phyloP scores from a whole-genome alignment of 495 filamentous ascomycete species.

The Pyrenula massariospora region DNA sequence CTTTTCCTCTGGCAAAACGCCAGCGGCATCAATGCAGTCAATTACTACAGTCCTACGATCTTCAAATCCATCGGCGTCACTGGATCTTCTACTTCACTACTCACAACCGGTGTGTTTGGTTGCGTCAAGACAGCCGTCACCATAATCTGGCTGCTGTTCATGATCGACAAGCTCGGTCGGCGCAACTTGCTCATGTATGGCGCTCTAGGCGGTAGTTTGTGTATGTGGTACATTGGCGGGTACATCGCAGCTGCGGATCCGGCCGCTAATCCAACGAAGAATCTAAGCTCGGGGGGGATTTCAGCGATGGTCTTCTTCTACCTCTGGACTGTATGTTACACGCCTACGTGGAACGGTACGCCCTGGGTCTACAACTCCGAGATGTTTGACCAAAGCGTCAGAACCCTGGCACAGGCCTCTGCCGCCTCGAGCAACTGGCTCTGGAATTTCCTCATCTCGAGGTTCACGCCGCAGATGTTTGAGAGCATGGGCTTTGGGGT shows the following conservation, averaged over 20 bases:
- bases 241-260: conserved; percentile 53
- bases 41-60: conserved; percentile 52
- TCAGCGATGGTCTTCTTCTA: conserved; percentile 72
- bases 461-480: conserved; percentile 72
- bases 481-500: conserved; percentile 56
- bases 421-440: conserved; percentile 65
- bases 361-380: conserved; percentile 57
- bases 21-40: conserved; percentile 56
- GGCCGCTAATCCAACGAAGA: conserved; percentile 19
- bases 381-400: conserved; percentile 50
- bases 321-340: conserved; percentile 69
- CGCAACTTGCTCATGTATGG: conserved; percentile 61
- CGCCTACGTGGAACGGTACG: conserved; percentile 63
- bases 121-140: conserved; percentile 47
- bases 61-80: conserved; percentile 44
- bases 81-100: conserved; percentile 31
- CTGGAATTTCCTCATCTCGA: conserved; percentile 62
- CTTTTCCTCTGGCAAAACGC: conserved; percentile 60
- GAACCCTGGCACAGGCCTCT: conserved; percentile 55
- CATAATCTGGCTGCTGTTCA: conserved; percentile 52
- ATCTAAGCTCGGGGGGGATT: conserved; percentile 45
- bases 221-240: conserved; percentile 67
- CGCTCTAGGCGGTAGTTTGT: conserved; percentile 53
- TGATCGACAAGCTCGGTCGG: conserved; percentile 61
- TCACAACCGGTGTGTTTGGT: conserved; percentile 44